Evolutionary conservation across 2,329 filamentous ascomycete species (phyloP).

Genomic region (Ophiostoma novo-ulmi): DNA sequence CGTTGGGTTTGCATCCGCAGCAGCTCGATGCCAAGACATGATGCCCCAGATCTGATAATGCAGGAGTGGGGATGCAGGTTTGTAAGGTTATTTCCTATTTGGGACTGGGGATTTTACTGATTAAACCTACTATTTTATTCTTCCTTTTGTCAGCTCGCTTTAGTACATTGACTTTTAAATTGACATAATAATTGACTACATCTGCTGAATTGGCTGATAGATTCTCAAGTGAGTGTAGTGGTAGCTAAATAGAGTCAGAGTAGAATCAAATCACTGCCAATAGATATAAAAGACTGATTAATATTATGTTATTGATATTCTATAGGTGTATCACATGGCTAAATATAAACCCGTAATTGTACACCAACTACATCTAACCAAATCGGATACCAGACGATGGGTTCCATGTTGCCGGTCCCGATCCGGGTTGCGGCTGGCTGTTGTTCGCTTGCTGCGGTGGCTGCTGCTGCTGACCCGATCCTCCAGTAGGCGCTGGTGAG

Average conservation of each 20-base stretch:
- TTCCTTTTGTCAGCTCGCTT: not conserved
- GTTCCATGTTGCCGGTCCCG: conserved; percentile 22
- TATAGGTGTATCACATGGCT: not conserved
- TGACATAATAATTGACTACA: too few species aligned
- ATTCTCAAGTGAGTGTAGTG: not conserved
- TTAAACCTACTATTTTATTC: not conserved
- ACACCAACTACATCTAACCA: conserved; percentile 14
- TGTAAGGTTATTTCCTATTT: not conserved
- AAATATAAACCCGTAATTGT: not conserved
- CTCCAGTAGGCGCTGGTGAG: conserved; percentile 32
- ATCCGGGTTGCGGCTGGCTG: conserved; percentile 14
- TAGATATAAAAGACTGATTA: too few species aligned
- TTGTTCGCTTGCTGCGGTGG: conserved; percentile 23
- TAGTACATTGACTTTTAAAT: too few species aligned
- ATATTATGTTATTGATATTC: not conserved
- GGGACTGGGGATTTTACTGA: not conserved
- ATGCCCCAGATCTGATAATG: not conserved
- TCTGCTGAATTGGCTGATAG: not conserved
- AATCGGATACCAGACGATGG: conserved; percentile 24
- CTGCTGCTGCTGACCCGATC: conserved; percentile 27
- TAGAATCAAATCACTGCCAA: too few species aligned
- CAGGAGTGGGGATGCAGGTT: not conserved
- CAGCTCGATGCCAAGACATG: not conserved
- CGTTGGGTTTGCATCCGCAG: not conserved
- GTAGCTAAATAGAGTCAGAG: not conserved